Evolutionary conservation across 148 eudicot species (phyloP).

Genomic region (Polygonum aviculare): DNA sequence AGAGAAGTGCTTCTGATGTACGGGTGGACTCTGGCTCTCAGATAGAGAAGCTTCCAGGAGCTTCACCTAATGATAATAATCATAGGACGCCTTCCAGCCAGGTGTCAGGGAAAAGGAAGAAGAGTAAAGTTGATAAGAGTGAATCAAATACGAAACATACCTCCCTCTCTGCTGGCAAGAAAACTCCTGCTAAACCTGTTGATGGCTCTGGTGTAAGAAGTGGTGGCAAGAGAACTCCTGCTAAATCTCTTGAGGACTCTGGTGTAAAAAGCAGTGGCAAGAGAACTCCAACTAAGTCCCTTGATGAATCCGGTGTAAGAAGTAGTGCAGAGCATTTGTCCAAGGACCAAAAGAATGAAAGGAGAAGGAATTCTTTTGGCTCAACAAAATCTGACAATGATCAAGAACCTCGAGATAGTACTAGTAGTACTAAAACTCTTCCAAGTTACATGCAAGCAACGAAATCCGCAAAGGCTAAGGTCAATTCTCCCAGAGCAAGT

Average conservation of each 20-base stretch:
- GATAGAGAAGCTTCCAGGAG: constrained; percentile 31
- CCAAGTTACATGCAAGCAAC: constrained; percentile 98
- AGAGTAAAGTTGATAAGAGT: constrained; percentile 39
- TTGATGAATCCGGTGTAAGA: constrained; percentile 43
- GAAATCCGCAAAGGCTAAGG: constrained; percentile 82
- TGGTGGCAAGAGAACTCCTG: constrained; percentile 40
- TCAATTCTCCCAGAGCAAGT: constrained; percentile 77
- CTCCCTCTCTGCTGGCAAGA: constrained; percentile 50
- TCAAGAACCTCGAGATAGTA: constrained; percentile 76
- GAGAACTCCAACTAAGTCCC: constrained; percentile 25
- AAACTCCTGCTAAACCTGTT: constrained; percentile 24
- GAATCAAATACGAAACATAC: constrained; percentile 36
- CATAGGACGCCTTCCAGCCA: constrained; percentile 71
- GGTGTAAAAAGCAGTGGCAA: constrained; percentile 55
- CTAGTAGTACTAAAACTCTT: constrained; percentile 35
- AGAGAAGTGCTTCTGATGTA: constrained; percentile 17
- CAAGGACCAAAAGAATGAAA: constrained; percentile 53
- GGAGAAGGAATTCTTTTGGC: constrained; percentile 71
- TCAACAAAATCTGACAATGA: constrained; percentile 59
- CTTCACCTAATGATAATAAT: constrained; percentile 56
- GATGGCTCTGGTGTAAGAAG: constrained; percentile 49
- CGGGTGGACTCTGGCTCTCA: constrained; percentile 13
- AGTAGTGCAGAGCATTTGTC: constrained; percentile 54
- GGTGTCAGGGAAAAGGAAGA: constrained; percentile 52
- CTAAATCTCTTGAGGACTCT: constrained; percentile 33